Evolutionary conservation across 805 yeast genomes (phyloP).

Genomic region (Barnettozyma salicaria): DNA sequence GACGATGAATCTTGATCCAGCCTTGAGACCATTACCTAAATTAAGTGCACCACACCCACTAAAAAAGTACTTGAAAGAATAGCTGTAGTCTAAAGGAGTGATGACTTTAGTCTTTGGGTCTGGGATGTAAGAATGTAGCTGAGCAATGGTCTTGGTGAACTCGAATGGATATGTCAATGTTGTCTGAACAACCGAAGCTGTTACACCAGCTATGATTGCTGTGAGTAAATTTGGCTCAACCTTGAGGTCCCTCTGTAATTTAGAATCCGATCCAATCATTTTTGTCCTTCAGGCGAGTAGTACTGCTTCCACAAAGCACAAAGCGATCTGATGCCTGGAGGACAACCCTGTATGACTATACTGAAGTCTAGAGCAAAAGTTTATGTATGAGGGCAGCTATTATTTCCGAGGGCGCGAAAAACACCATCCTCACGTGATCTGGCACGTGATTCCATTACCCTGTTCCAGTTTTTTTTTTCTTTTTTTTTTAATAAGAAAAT

Average conservation of each 20-base stretch:
- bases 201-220: conserved; percentile 53
- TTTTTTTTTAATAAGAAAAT: too few species aligned
- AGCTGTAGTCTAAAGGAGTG: conserved; percentile 21
- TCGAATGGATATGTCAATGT: conserved; percentile 68
- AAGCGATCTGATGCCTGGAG: too few species aligned
- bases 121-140: conserved; percentile 42
- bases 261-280: background rate
- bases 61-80: conserved; percentile 32
- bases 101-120: conserved; percentile 26
- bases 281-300: background rate
- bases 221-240: conserved; percentile 41
- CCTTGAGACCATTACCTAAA: conserved; percentile 66
- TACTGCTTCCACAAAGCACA: too few species aligned
- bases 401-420: too few species aligned
- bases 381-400: too few species aligned
- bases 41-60: conserved; percentile 74
- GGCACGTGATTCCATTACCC: too few species aligned
- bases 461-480: too few species aligned
- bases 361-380: too few species aligned
- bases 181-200: conserved; percentile 59
- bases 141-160: conserved; percentile 58
- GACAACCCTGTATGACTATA: too few species aligned
- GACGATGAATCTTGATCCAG: conserved; percentile 63
- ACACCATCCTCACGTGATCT: too few species aligned
- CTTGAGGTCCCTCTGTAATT: conserved; percentile 11